These are phyloP conservation scores for Suillus brevipes DNA, from an alignment of 768 basidiomycete genomes.

Conservation along the genomic window DNA sequence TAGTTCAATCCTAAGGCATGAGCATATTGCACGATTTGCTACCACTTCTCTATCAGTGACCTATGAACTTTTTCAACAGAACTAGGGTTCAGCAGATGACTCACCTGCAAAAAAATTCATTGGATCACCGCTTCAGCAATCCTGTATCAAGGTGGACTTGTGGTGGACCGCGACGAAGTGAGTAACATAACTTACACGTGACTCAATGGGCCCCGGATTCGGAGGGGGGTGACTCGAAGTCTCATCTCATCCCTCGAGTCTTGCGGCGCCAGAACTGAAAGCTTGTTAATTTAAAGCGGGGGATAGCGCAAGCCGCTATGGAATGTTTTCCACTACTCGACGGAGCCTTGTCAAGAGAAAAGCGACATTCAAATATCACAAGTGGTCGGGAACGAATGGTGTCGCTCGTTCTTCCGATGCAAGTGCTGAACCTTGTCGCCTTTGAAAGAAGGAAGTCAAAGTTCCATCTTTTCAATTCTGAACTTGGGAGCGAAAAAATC, in stretches of 20 bases:
- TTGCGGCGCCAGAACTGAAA: neutral
- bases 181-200: neutral
- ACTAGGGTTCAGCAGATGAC: neutral
- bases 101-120: neutral
- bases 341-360: neutral
- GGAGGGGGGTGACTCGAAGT: neutral
- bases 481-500: neutral
- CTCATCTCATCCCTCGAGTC: neutral
- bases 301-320: neutral
- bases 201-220: no score
- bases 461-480: neutral
- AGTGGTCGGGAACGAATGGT: neutral
- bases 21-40: neutral
- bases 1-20: neutral
- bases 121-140: neutral
- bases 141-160: neutral
- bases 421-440: neutral
- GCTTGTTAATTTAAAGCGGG: neutral
- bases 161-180: neutral
- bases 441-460: neutral
- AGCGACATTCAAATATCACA: neutral
- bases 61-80: neutral
- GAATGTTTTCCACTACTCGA: neutral
- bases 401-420: neutral
- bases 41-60: neutral